phyloP scores from a whole-genome alignment of 1,139 yeast species.

The Blastobotrys arbuscula region DNA sequence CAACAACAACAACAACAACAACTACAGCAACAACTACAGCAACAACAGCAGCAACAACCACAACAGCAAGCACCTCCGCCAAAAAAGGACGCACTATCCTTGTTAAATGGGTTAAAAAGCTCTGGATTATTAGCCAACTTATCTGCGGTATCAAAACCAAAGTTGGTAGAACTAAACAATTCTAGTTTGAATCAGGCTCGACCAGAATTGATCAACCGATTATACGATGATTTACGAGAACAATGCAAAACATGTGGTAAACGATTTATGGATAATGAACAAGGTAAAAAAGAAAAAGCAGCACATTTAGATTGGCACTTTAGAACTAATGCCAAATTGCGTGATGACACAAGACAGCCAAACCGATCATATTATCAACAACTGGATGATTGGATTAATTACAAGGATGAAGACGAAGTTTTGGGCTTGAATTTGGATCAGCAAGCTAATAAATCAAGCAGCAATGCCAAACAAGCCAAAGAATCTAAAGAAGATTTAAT shows the following conservation, averaged over 20 bases:
- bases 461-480: slow-evolving; percentile 6
- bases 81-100: neutral
- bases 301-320: slow-evolving; percentile 95
- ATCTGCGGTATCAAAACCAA: slow-evolving; percentile 1
- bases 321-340: slow-evolving; percentile 75
- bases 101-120: slow-evolving; percentile 20
- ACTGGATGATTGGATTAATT: slow-evolving; percentile 67
- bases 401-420: slow-evolving; percentile 57
- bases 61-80: slow-evolving; percentile 7
- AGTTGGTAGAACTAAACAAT: slow-evolving; percentile 27
- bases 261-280: slow-evolving; percentile 60
- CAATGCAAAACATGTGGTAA: slow-evolving; percentile 91
- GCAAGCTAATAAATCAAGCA: slow-evolving; percentile 8
- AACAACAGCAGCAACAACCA: slow-evolving; percentile 12
- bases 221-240: slow-evolving; percentile 61
- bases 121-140: slow-evolving; percentile 20
- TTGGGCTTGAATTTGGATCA: slow-evolving; percentile 31
- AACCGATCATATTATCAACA: slow-evolving; percentile 80
- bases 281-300: slow-evolving; percentile 51
- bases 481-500: slow-evolving; percentile 23
- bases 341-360: slow-evolving; percentile 48
- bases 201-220: slow-evolving; percentile 31
- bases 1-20: slow-evolving; percentile 4
- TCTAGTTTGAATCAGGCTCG: slow-evolving; percentile 31
- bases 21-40: neutral